Evolutionary conservation across 2,329 filamentous ascomycete species (phyloP), one percentile per base, ranked within the genome.

Genomic region (Lithohypha guttulata): DNA sequence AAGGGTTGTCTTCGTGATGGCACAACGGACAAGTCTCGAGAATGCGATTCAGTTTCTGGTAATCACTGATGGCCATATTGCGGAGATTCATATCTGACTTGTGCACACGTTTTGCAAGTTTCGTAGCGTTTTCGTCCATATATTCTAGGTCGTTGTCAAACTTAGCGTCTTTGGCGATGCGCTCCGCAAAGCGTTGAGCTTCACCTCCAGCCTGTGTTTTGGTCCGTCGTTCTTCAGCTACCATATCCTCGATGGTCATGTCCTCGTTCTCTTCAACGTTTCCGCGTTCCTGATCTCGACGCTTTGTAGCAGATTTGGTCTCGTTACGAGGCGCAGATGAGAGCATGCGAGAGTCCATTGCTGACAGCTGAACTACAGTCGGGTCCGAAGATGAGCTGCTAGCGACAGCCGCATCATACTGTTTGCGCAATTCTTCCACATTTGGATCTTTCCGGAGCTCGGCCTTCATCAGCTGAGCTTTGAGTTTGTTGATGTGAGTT

Each of bases 231-330:
- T 98, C 91, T 60, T 96, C 87, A 19, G 85, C 78, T 13, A 98
- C 77, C 91, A 98, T 98, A 59, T 98, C 91, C 39, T 93, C 86
- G 44, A 98, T 82, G 20, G 70, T 80, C 86, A 98, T 96, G 52
- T 96, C 86, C 38, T 93, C 83, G 55, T 96, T 96, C 48, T 91
- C 85, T 51, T 84, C 77, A 4, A 98, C 82, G 6, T 78, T 71
- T 1, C 89, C 91, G 39, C 87, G 77, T 59, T 94, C 87, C 4
- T 76, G 73, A 2, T 87, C 89, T 33, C 87, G 77, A 55, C 82
- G 91, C 42, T 77, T 93, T 18, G 80, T 75, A 6, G 95, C 68
- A 0, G 75, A 65, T 51, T 79, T 87, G 41, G 89, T 82, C 61
- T 96, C 91, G 34, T 71, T 72, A 30, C 71, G 65, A n/a, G 73